These are phyloP conservation scores for Mycena sanguinolenta DNA, from an alignment of 768 basidiomycete species.

Conservation along the genomic window DNA sequence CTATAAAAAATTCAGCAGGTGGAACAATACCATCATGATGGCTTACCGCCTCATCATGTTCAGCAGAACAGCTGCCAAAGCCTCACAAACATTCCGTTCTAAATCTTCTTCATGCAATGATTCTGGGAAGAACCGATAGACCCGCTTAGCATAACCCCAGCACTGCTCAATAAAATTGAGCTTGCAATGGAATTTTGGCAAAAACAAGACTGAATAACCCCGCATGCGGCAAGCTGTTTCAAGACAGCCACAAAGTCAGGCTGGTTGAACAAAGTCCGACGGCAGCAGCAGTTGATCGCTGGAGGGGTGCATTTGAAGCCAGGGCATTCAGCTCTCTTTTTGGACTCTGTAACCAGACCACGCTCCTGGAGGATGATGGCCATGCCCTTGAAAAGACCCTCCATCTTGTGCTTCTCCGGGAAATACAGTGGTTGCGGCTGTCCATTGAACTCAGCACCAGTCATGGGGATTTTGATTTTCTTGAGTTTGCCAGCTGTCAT, in stretches of 20 bases:
- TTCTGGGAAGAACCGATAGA: background rate
- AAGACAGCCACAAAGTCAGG: background rate
- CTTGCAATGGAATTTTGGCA: background rate
- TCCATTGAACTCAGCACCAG: no score
- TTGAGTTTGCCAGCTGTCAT: no score
- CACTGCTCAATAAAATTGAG: constrained; percentile 8
- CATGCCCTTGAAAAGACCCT: no score
- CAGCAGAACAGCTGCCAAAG: no score
- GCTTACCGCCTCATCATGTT: no score
- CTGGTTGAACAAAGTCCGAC: background rate
- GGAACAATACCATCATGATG: background rate
- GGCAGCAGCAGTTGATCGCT: background rate
- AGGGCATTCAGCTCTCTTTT: background rate
- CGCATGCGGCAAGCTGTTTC: background rate
- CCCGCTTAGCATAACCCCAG: background rate
- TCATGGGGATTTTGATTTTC: no score
- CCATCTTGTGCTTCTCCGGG: no score
- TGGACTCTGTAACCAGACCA: no score
- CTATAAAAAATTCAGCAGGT: no score
- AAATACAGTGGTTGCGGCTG: no score
- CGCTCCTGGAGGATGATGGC: no score
- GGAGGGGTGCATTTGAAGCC: background rate
- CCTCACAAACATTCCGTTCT: no score
- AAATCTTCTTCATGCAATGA: background rate
- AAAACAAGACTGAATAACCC: background rate